Percentiles rank a stretch among this genome's conserved stretches.
Evolutionary conservation across 495 filamentous ascomycete species (phyloP).

Genomic region (Hypoxylon crocopeplum): DNA sequence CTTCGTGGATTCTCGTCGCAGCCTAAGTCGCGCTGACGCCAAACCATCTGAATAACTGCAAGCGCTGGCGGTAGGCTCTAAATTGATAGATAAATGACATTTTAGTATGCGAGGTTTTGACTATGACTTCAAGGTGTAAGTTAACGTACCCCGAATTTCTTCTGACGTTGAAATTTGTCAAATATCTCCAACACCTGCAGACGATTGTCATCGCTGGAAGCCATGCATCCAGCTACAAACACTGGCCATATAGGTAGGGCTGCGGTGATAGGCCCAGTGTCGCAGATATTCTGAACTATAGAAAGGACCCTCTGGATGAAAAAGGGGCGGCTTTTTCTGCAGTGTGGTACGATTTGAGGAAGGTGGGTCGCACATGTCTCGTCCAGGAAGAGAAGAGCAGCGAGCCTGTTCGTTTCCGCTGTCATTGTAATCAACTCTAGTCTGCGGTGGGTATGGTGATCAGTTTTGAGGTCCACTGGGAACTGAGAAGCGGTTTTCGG

Average conservation of each 20-base stretch:
- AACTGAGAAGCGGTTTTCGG: too few species aligned
- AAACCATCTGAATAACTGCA: conserved; percentile 1
- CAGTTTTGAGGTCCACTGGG: too few species aligned
- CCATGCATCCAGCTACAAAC: conserved; percentile 3
- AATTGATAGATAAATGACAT: background rate
- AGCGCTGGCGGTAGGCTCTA: conserved; percentile 7
- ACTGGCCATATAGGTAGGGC: background rate
- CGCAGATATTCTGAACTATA: background rate
- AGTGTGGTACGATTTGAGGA: conserved; percentile 1
- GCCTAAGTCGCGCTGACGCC: conserved; percentile 3
- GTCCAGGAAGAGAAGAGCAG: conserved; percentile 5
- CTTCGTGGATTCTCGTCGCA: conserved; percentile 7
- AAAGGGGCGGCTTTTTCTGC: background rate
- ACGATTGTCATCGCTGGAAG: conserved; percentile 2
- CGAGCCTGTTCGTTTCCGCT: conserved; percentile 3
- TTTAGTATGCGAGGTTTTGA: too few species aligned
- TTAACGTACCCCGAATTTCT: background rate
- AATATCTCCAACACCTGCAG: conserved; percentile 10
- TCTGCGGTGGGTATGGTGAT: too few species aligned
- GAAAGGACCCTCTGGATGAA: background rate
- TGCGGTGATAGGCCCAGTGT: background rate
- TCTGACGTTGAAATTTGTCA: background rate
- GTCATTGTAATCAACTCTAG: conserved; percentile 1
- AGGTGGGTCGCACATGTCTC: conserved; percentile 3
- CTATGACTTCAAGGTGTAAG: too few species aligned